Evolutionary conservation across 495 filamentous ascomycete species (phyloP).

Genomic region (Acidomyces sp.): DNA sequence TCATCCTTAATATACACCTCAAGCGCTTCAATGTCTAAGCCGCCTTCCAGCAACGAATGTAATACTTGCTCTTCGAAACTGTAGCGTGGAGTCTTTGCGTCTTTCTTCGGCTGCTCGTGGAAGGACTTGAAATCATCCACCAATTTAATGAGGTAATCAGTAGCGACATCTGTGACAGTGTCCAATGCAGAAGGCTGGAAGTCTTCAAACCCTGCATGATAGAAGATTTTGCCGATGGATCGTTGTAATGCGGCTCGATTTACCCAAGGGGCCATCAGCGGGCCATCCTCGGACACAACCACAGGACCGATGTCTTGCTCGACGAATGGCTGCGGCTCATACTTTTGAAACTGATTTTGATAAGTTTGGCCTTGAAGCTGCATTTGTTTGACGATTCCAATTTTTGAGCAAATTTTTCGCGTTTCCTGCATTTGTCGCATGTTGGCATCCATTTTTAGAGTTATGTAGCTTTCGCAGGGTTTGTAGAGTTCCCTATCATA

Average conservation of each 20-base stretch:
- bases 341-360: conserved; percentile 95
- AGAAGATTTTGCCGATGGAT: conserved; percentile 86
- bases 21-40: conserved; percentile 64
- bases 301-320: conserved; percentile 75
- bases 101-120: conserved; percentile 60
- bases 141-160: conserved; percentile 78
- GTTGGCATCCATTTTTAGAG: conserved; percentile 75
- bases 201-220: conserved; percentile 94
- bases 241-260: conserved; percentile 75
- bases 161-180: conserved; percentile 75
- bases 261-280: conserved; percentile 67
- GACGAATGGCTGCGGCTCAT: conserved; percentile 78
- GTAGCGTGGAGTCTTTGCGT: conserved; percentile 43
- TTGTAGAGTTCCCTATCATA: conserved; percentile 62
- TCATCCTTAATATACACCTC: conserved; percentile 90
- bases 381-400: conserved; percentile 98
- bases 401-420: conserved; percentile 87
- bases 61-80: conserved; percentile 72
- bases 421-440: conserved; percentile 95
- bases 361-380: conserved; percentile 94
- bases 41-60: conserved; percentile 70
- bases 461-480: conserved; percentile 61
- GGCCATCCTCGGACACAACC: conserved; percentile 74
- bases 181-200: conserved; percentile 91
- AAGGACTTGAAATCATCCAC: conserved; percentile 66